Base-by-base conservation (phyloP, 352 stramenopile species). In the Halophytophthora batemanensis region DNA sequence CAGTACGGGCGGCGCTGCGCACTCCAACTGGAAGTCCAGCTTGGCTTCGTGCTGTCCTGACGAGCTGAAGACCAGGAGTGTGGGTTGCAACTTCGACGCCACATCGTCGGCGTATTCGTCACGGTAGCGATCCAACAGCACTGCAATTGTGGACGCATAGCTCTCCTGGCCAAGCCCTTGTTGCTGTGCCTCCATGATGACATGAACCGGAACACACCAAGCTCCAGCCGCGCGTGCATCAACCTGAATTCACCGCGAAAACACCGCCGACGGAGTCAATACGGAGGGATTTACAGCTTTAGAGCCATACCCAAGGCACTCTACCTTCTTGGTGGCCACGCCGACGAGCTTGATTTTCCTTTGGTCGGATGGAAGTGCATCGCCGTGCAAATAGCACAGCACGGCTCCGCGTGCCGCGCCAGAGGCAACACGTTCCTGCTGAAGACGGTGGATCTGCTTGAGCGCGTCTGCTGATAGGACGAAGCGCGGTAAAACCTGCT, bases 401-500 rank as follows among this genome's bases (percentile, higher is more conserved):
- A 73, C 35, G 18, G 39, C 39, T n/a, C 40, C 53, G 39, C 17
- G 61, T 31, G 36, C 19, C 28, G 25, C 25, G 25, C 34, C 40
- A 10, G 39, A 34, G 1, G 22, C 33, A 13, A 13, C 61, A 15
- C 51, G 54, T 38, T 63, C 50, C 11, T 58, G 23, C 31, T 59
- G 69, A 14, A 78, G 45, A 31, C 45, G 53, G 35, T 80, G 73
- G 28, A 86, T 52, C 12, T 82, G 59, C 70, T 82, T 86, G 3
- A 87, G 50, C n/a, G 64, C 61, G 0, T 39, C 42, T 11, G 70
- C 66, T 3, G 60, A 42, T n/a, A 89, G 17, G 7, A 65, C 50
- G 47, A 91, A 68, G 12, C 49, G 71, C 14, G 78, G 81, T 21
- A 87, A 29, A 51, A 88, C 52, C 36, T 85, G 70, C 12, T 45